Evolutionary conservation across 495 filamentous ascomycete species (phyloP).

Genomic region (Lophium mytilinum): DNA sequence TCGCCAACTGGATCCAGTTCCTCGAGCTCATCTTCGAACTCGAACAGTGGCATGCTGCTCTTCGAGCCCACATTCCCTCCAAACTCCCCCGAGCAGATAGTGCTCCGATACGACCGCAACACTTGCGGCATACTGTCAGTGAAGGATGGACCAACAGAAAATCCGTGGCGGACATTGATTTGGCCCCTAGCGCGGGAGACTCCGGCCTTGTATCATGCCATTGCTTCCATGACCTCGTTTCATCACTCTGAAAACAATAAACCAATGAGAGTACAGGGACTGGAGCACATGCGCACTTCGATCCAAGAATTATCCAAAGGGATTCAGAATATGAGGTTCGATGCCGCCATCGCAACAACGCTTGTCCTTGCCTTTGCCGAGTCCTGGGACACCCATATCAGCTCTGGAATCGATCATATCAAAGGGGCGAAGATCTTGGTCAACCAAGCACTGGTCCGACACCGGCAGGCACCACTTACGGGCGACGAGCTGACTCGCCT

Average conservation of each 20-base stretch:
- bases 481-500: conserved; percentile 47
- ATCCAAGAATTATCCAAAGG: conserved; percentile 50
- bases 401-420: conserved; percentile 67
- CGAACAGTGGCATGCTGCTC: background rate
- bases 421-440: conserved; percentile 61
- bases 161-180: conserved; percentile 68
- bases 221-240: conserved; percentile 68
- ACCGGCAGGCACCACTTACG: conserved; percentile 28
- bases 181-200: conserved; percentile 63
- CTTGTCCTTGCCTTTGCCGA: conserved; percentile 69
- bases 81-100: conserved; percentile 56
- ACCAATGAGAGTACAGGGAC: conserved; percentile 53
- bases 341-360: conserved; percentile 66
- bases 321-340: conserved; percentile 52
- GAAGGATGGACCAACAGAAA: conserved; percentile 63
- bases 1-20: conserved; percentile 21
- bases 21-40: conserved; percentile 25
- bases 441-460: conserved; percentile 45
- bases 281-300: conserved; percentile 65
- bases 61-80: conserved; percentile 39
- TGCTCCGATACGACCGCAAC: conserved; percentile 57
- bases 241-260: conserved; percentile 57
- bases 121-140: conserved; percentile 74
- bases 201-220: conserved; percentile 65
- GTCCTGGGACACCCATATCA: conserved; percentile 68